phyloP scores from a whole-genome alignment of 108 stramenopile genomes.

The Cylindrotheca closterium region DNA sequence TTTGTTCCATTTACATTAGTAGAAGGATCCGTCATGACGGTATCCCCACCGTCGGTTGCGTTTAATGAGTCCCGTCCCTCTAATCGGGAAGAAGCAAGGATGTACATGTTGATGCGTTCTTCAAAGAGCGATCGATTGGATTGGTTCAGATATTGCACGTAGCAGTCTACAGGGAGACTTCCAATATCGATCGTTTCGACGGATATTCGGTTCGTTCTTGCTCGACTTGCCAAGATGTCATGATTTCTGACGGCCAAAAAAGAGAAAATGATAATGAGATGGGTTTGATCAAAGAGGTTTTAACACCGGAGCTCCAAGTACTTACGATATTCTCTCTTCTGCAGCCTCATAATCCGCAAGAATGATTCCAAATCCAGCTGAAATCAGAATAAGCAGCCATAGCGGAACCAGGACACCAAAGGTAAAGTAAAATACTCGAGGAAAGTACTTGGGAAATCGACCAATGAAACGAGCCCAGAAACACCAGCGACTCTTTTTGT shows the following conservation, averaged over 20 bases:
- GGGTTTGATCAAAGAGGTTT: too few species aligned
- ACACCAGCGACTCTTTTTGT: neutral
- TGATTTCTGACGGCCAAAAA: constrained; percentile 30
- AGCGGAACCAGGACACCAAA: constrained; percentile 36
- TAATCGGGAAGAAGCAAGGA: too few species aligned
- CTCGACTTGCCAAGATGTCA: constrained; percentile 20
- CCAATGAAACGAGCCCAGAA: neutral
- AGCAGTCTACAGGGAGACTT: neutral
- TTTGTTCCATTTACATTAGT: too few species aligned
- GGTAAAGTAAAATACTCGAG: constrained; percentile 23
- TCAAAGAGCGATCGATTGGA: neutral
- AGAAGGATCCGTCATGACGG: neutral
- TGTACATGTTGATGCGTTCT: too few species aligned
- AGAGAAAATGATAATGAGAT: too few species aligned
- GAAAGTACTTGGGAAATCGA: constrained; percentile 25
- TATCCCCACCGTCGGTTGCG: neutral
- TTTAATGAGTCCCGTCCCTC: neutral
- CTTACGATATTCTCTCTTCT: constrained; percentile 14
- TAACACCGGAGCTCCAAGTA: too few species aligned
- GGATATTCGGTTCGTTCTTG: neutral
- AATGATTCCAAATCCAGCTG: constrained; percentile 22
- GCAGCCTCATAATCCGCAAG: constrained; percentile 26
- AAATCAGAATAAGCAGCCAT: constrained; percentile 19
- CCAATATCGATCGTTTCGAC: neutral
- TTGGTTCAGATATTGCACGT: neutral